A percentile compares a stretch with the other conserved stretches of the same genome.
Evolutionary conservation across 176 grass and related monocot species (phyloP).

Genomic region (Cocos nucifera): DNA sequence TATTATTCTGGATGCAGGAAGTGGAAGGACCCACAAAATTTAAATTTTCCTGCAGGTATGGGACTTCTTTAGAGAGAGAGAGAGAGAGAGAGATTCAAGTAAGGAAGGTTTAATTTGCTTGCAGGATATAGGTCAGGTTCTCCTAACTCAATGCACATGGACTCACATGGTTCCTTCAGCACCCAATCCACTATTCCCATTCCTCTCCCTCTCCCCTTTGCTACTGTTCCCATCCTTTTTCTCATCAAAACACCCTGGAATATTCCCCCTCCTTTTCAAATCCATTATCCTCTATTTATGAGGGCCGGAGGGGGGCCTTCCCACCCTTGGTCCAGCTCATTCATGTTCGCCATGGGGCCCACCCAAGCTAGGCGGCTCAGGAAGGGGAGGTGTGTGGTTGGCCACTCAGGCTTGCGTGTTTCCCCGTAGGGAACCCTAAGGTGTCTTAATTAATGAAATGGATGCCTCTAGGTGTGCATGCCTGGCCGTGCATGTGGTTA

Average conservation of each 20-base stretch:
- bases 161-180: constrained; percentile 21
- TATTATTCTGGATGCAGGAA: too few species aligned
- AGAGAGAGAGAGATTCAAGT: too few species aligned
- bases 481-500: too few species aligned
- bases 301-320: neutral
- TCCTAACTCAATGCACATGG: constrained; percentile 29
- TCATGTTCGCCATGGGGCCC: neutral
- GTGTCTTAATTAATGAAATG: constrained; percentile 10
- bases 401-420: constrained; percentile 5
- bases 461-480: neutral
- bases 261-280: constrained; percentile 19
- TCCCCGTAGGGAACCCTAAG: constrained; percentile 24
- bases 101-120: too few species aligned
- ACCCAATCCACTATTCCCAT: too few species aligned
- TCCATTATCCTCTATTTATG: too few species aligned
- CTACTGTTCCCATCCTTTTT: constrained; percentile 23
- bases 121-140: too few species aligned
- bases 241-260: constrained; percentile 48
- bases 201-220: neutral
- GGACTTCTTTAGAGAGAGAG: too few species aligned
- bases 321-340: constrained; percentile 23
- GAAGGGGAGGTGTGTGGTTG: too few species aligned
- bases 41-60: too few species aligned
- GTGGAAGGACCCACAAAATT: too few species aligned
- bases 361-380: too few species aligned